These are phyloP conservation scores for Tephrocybe sp. DNA, from an alignment of 768 basidiomycete species.

Conservation along the genomic window DNA sequence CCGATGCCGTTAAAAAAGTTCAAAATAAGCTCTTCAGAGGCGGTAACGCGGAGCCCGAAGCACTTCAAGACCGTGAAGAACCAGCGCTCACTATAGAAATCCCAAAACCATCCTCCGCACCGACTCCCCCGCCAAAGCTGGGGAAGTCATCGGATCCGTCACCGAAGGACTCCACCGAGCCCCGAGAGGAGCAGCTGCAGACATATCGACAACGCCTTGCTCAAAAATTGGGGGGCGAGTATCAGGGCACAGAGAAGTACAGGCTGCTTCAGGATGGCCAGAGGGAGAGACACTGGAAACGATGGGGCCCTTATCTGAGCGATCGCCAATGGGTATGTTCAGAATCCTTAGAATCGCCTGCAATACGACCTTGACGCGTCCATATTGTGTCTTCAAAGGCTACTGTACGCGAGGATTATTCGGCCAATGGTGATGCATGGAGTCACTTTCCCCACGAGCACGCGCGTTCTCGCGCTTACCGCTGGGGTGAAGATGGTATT, in stretches of 20 bases:
- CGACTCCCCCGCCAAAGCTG: slow-evolving; percentile 47
- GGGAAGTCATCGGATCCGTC: slow-evolving; percentile 39
- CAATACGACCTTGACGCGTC: slow-evolving; percentile 13
- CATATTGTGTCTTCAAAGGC: slow-evolving; percentile 57
- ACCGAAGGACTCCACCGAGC: slow-evolving; percentile 25
- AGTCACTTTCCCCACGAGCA: slow-evolving; percentile 94
- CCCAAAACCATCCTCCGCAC: slow-evolving; percentile 48
- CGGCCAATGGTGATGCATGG: slow-evolving; percentile 94
- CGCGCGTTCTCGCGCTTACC: slow-evolving; percentile 89
- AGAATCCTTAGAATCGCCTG: background rate
- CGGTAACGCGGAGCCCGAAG: slow-evolving; percentile 24
- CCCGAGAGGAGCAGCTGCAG: slow-evolving; percentile 16
- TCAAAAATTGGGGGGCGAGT: slow-evolving; percentile 64
- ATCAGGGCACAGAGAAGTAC: slow-evolving; percentile 80
- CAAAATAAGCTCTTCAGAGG: slow-evolving; percentile 73
- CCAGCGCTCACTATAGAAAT: slow-evolving; percentile 66
- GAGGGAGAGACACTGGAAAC: slow-evolving; percentile 91
- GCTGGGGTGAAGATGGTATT: slow-evolving; percentile 99
- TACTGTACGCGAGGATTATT: slow-evolving; percentile 98
- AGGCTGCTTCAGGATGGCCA: slow-evolving; percentile 82
- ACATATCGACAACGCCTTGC: slow-evolving; percentile 67
- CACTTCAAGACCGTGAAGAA: slow-evolving; percentile 21
- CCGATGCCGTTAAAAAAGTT: slow-evolving; percentile 55
- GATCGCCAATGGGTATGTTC: slow-evolving; percentile 95
- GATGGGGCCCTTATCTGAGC: slow-evolving; percentile 97